phyloP scores from a whole-genome alignment of 805 yeast species.

The Scheffersomyces stipitis region DNA sequence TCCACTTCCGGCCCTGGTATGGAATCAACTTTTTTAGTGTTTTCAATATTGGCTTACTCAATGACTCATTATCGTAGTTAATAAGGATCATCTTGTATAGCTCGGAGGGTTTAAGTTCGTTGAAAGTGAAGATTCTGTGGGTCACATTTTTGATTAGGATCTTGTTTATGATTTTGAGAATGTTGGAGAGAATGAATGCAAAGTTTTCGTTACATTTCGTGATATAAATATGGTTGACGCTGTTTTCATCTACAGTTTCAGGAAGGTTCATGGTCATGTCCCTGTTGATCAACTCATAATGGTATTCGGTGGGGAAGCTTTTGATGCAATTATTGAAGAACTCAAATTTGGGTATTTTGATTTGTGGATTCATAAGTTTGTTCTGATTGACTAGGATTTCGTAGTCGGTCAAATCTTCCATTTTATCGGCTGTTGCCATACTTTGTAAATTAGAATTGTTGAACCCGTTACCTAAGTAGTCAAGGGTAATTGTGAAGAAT shows the following conservation, averaged over 20 bases:
- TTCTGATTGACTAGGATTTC: constrained; percentile 38
- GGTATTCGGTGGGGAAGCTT: constrained; percentile 10
- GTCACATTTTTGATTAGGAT: constrained; percentile 62
- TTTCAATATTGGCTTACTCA: constrained; percentile 70
- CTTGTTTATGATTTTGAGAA: constrained; percentile 56
- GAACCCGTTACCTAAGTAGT: constrained; percentile 34
- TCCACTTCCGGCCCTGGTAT: constrained; percentile 93
- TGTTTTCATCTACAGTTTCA: constrained; percentile 21
- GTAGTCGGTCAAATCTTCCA: constrained; percentile 21
- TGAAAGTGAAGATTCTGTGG: constrained; percentile 66
- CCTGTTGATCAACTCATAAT: constrained; percentile 31
- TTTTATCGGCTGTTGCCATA: constrained; percentile 3
- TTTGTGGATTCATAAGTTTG: constrained; percentile 38
- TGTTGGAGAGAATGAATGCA: constrained; percentile 48
- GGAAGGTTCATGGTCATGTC: constrained; percentile 28
- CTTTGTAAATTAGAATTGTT: constrained; percentile 35
- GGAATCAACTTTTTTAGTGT: constrained; percentile 80
- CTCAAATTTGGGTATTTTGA: constrained; percentile 29
- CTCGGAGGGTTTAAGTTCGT: constrained; percentile 64
- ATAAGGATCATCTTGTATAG: constrained; percentile 55
- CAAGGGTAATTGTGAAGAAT: constrained; percentile 38
- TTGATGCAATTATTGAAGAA: constrained; percentile 39
- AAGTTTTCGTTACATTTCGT: constrained; percentile 38
- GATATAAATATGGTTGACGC: constrained; percentile 27
- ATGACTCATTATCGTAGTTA: constrained; percentile 55